phyloP scores from a whole-genome alignment of 805 yeast species.

The Debaryomyces hansenii region DNA sequence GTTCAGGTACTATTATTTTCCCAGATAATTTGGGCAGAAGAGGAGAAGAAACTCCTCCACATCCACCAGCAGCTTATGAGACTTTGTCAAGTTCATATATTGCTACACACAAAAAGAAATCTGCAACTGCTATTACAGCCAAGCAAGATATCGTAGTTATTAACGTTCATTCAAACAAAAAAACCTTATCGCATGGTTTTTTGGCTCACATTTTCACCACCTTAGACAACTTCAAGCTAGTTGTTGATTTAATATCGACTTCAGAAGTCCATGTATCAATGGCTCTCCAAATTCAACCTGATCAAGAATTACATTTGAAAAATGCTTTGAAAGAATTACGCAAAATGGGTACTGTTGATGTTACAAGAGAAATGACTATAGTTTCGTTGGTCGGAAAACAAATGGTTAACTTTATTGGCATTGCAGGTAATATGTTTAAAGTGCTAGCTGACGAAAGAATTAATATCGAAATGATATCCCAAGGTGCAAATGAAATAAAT shows the following conservation, averaged over 20 bases:
- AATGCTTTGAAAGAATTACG: conserved; percentile 77
- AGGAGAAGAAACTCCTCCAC: conserved; percentile 92
- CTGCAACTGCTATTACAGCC: conserved; percentile 95
- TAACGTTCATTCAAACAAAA: conserved; percentile 91
- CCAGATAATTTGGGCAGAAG: conserved; percentile 85
- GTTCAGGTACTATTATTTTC: conserved; percentile 89
- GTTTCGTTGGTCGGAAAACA: conserved; percentile 94
- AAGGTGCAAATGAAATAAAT: conserved; percentile 97
- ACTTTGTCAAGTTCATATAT: conserved; percentile 37
- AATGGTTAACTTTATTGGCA: conserved; percentile 95
- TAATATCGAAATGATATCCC: conserved; percentile 97
- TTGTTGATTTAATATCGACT: conserved; percentile 94
- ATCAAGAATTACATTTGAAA: conserved; percentile 62
- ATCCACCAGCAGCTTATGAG: conserved; percentile 81
- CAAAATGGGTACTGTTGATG: conserved; percentile 84
- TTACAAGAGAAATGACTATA: conserved; percentile 84
- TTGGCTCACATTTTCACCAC: conserved; percentile 87
- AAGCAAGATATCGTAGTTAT: conserved; percentile 89
- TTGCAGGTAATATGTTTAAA: conserved; percentile 95
- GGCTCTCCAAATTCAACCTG: conserved; percentile 82
- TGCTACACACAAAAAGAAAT: conserved; percentile 50
- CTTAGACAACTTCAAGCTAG: conserved; percentile 78
- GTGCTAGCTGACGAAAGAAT: conserved; percentile 88
- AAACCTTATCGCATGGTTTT: conserved; percentile 91
- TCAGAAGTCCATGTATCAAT: conserved; percentile 98